Evolutionary conservation across 2,329 filamentous ascomycete genomes (phyloP), one percentile per base, ranked within the genome.

Genomic region (Ceratocystis papillata): DNA sequence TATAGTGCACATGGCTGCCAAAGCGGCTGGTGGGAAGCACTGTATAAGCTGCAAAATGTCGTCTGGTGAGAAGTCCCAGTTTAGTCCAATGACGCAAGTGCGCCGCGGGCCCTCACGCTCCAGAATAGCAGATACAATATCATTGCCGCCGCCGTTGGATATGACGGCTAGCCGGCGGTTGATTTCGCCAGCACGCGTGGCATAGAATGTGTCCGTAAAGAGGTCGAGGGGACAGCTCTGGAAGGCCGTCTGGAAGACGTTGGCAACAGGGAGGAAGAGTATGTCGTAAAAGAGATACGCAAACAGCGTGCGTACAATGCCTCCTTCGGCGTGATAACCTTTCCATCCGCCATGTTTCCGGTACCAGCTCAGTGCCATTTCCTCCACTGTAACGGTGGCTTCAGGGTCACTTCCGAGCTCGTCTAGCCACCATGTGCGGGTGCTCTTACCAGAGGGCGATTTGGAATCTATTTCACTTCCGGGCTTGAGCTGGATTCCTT

Each of bases 201-300:
- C 83, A 73, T 90, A 97, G 77, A 99, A 99, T 2, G 88, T 86
- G 73, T 99, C 94, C 0, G 92, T 96, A 73, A 95, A 88, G 5
- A 99, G 78, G 74, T 99, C 94, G 2, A 99, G 78, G 0, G 94
- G 94, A 72, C 90, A 96, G 0, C 90, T 96, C 75, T 99, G 94
- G 73, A 90, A 99, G 0, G 88, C 84, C 5, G 94, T 99, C 74
- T 97, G 93, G 75, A 99, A 99, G 65, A 99, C 93, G 71, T 97
- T 96, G 30, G 94, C 93, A 4, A 97, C 83, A 75, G 96, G 96
- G 30, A 90, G 80, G 76, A 97, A 97, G 5, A 99, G 79, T 28
- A 97, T 83, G 75, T 99, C 93, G 78, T 87, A 94, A 78, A 97
- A 96, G 20, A 99, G 83, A 72, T 94, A 93, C 15, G 86, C 88